Evolutionary conservation across 2,329 filamentous ascomycete species (phyloP), one percentile per base, ranked within the genome.

Genomic region (Colletotrichum eleusines): DNA sequence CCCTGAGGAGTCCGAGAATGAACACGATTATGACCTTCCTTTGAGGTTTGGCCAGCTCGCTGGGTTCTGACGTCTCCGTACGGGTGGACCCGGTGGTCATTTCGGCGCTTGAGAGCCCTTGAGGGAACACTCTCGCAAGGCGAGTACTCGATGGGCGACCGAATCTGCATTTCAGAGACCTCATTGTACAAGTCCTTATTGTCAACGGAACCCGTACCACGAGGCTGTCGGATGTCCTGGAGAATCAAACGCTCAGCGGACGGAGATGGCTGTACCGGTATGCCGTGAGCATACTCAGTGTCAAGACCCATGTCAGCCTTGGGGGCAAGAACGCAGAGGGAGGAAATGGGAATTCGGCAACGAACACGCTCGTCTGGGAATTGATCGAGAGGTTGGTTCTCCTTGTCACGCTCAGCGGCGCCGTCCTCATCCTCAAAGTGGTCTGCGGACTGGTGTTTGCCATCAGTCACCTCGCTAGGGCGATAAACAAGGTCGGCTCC

Each of bases 381-480:
- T 2, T 7, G n/a, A 35, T 26, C 11, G 33, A 8, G 2, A 28
- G n/a, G 53, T 18, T 7, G 33, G 8, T 58, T 64, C 44, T 65
- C 61, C 61, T 58, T 44, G 18, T 65, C 42, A 18, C 11, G n/a
- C 4, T 51, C 12, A 5, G 4, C 28, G 31, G 31, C 31, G 20
- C 8, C 23, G 18, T 59, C 28, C 11, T 68, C 51, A 14, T 55
- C 60, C 9, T 58, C 31, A 9, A 33, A 33, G 18, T 55, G n/a
- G 2, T 46, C n/a, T 20, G 51, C 42, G 12, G 33, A 28, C 11
- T 57, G 31, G n/a, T 65, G 35, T 28, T 58, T 61, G 2, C 54
- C 59, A 23, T 50, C 42, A n/a, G 26, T 35, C 8, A 61, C 50
- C 33, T 64, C 59, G 40, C 42, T 33, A 38, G 60, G 50, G 11